Evolutionary conservation across 352 stramenopile species (phyloP).

Genomic region (Pythium insidiosum): DNA sequence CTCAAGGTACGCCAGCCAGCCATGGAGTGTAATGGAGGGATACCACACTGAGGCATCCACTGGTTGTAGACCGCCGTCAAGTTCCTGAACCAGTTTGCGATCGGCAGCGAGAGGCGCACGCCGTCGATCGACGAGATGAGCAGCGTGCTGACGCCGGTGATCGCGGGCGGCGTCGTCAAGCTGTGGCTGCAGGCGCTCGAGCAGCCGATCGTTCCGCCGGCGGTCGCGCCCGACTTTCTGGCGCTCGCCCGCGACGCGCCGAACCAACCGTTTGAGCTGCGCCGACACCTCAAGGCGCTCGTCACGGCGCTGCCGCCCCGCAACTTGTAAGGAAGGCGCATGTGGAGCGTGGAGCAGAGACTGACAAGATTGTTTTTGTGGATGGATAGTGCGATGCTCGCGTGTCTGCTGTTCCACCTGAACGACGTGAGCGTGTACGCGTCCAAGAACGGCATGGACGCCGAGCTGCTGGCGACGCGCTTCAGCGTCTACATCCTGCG

Average conservation of each 20-base stretch:
- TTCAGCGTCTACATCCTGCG: conserved; percentile 59
- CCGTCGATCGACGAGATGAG: conserved; percentile 57
- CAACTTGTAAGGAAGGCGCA: conserved; percentile 47
- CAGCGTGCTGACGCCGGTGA: conserved; percentile 42
- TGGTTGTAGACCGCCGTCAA: conserved; percentile 35
- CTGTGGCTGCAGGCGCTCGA: conserved; percentile 63
- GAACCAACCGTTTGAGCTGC: conserved; percentile 38
- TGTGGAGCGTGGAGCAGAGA: no score
- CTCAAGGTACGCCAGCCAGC: conserved; percentile 57
- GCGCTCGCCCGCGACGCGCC: conserved; percentile 31
- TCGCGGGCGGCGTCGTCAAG: conserved; percentile 47
- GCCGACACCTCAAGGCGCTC: conserved; percentile 48
- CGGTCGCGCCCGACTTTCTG: conserved; percentile 54
- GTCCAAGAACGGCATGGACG: conserved; percentile 69
- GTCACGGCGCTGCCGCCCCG: conserved; percentile 46
- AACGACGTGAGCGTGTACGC: conserved; percentile 78
- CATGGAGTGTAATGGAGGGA: no score
- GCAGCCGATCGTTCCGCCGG: conserved; percentile 51
- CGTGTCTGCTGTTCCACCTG: conserved; percentile 69
- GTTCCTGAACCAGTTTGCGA: conserved; percentile 60
- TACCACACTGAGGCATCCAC: no score
- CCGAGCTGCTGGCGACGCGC: conserved; percentile 30
- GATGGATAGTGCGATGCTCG: conserved; percentile 42
- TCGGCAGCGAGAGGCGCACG: conserved; percentile 21
- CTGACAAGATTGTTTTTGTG: background rate